These are phyloP conservation scores for Copromyces sp. DNA, from an alignment of 495 filamentous ascomycete species.

Conservation along the genomic window DNA sequence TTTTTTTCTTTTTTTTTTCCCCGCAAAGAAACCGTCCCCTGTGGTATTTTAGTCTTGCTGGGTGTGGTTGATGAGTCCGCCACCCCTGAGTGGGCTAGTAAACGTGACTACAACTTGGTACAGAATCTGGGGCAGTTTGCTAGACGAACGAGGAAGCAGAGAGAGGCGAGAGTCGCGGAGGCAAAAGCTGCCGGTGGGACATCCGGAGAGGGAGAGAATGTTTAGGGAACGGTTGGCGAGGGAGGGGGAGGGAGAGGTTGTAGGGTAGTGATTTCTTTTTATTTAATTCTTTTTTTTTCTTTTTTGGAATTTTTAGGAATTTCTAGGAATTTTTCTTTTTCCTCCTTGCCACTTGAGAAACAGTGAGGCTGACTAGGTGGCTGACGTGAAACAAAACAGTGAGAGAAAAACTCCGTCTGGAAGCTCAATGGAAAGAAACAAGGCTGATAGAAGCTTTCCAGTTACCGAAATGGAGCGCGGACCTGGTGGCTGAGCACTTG, in stretches of 20 bases:
- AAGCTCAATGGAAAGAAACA: constrained; percentile 32
- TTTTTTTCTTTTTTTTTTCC: constrained; percentile 32
- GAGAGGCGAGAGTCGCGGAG: constrained; percentile 35
- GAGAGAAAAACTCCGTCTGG: constrained; percentile 24
- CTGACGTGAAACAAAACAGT: constrained; percentile 10
- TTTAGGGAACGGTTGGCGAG: constrained; percentile 20
- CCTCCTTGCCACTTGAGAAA: constrained; percentile 1
- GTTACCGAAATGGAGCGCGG: constrained; percentile 44
- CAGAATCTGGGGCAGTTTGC: constrained; percentile 29
- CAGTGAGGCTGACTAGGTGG: not conserved
- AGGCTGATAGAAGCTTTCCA: constrained; percentile 45
- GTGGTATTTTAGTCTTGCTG: constrained; percentile 50
- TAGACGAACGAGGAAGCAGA: constrained; percentile 27
- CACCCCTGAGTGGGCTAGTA: constrained; percentile 49
- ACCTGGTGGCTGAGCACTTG: constrained; percentile 38
- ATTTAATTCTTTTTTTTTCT: not conserved
- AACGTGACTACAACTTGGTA: constrained; percentile 29
- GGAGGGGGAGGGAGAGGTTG: constrained; percentile 29
- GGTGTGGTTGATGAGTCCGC: constrained; percentile 37
- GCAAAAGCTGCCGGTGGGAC: constrained; percentile 29
- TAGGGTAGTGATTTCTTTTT: constrained; percentile 25
- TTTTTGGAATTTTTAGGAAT: not conserved
- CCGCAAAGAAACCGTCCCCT: constrained; percentile 43
- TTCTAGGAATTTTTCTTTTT: not conserved
- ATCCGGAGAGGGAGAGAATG: constrained; percentile 32